Evolutionary conservation across 2,329 filamentous ascomycete species (phyloP), one percentile per base, ranked within the genome.

Genomic region (Penicillium sp.): DNA sequence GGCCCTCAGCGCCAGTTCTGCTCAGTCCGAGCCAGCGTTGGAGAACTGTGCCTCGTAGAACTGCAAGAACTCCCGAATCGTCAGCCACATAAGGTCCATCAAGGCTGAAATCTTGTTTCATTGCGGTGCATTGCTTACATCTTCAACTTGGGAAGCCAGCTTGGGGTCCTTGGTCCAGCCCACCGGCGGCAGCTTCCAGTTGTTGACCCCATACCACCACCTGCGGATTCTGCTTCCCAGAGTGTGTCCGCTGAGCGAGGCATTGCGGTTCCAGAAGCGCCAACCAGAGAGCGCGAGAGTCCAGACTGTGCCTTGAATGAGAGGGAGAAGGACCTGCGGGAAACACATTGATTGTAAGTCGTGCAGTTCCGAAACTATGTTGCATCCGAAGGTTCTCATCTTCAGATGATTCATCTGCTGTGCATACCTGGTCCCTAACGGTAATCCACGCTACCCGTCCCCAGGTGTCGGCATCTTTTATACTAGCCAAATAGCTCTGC

Each of bases 141-240:
- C 77, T 71, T 78, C 75, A 33, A 79, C 71, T 53, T 77, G 72
- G 46, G 69, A 69, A 41, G 76, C 74, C 46, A 78, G 56, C 56
- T 72, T 71, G n/a, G 64, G 60, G 56, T 70, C 61, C 58, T 65
- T 65, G n/a, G 60, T 59, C 41, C 68, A 66, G n/a, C 61, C 53
- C 41, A 68, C 41, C 22, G 77, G 70, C 4, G 89, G 89, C 58
- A 94, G 76, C 50, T 83, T 82, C 95, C 95, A 98, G 70, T 96
- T 92, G 72, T 98, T 98, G 18, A 96, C 90, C 22, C 85, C 86
- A 80, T 92, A 97, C 94, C 95, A 99, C 95, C 94, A 98, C 65
- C 92, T 83, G 68, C 95, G 83, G 50, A 95, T 79, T 66, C 85
- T 86, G 6, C 90, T 91, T 22, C 95, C 95, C 16, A 90, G 79